These are phyloP conservation scores for Cercospora sp. DNA, from an alignment of 2,329 filamentous ascomycete genomes.

Conservation along the genomic window DNA sequence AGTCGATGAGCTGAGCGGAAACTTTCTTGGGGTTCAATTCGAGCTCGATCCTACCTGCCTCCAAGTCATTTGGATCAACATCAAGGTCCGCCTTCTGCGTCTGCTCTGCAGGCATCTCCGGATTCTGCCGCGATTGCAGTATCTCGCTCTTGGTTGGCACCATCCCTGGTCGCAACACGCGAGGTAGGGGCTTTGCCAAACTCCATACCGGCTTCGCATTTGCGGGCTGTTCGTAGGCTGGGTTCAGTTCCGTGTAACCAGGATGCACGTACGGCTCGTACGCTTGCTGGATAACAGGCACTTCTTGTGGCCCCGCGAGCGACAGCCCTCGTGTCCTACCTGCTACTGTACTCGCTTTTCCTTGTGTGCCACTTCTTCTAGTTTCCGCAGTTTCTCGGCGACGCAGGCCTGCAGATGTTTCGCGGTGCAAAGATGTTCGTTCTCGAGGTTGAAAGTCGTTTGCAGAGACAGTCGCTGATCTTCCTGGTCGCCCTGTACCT, in stretches of 20 bases:
- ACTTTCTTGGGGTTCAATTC: conserved; percentile 43
- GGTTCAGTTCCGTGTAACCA: conserved; percentile 56
- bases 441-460: conserved; percentile 15
- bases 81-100: conserved; percentile 38
- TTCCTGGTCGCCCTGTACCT: conserved; percentile 14
- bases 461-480: conserved; percentile 19
- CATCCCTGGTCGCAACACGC: conserved; percentile 56
- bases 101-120: conserved; percentile 30
- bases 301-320: conserved; percentile 28
- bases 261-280: conserved; percentile 47
- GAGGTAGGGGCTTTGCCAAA: conserved; percentile 55
- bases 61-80: conserved; percentile 46
- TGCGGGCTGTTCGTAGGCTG: conserved; percentile 54
- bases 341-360: conserved; percentile 16
- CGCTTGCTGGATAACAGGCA: conserved; percentile 23
- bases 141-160: conserved; percentile 43
- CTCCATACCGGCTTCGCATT: conserved; percentile 55
- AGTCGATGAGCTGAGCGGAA: conserved; percentile 49
- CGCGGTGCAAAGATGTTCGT: conserved; percentile 12
- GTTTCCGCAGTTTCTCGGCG: conserved; percentile 23
- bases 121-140: conserved; percentile 37
- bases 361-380: conserved; percentile 16
- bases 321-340: conserved; percentile 22
- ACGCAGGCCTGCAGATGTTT: conserved; percentile 16
- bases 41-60: conserved; percentile 46